Base-by-base conservation (phyloP, 345 rosid species). In the Erucastrum elatum region DNA sequence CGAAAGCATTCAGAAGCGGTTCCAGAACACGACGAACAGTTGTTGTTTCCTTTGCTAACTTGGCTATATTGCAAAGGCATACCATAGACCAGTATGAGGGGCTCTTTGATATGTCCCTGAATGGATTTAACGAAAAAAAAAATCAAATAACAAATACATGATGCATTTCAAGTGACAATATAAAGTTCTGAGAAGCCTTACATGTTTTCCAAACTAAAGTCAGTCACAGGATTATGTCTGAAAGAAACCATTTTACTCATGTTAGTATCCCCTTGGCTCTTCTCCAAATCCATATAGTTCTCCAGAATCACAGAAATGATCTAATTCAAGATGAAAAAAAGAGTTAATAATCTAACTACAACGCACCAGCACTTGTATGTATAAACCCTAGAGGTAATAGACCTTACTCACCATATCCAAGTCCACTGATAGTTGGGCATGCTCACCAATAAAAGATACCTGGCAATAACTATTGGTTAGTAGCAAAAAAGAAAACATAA, bases 401-500 rank as follows among this genome's bases (percentile, higher is more conserved):
- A 74, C 66, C 71, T 60, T 69, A 83, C 98, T 89, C 82, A 90
- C 98, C 80, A 84, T 84, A 85, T 89, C 94, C 37, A 94, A 86
- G 76, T 94, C 96, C 92, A 89, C 84, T 59, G 97, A 87, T 41
- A 94, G 87, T 84, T 89, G 96, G 31, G 98, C 89, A 62, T 89
- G 93, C 81, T 89, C 89, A 61, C 96, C 96, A 92, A 94, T 90
- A 85, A 94, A 90, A 77, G 83, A 79, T 72, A 94, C 96, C 98
- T 94, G 74, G 65, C 71, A 67, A 69, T 39, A 81, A 70, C 21
- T 64, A 82, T 41, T 29, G 53, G 21, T 80, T 66, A 78, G 76
- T 17, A 55, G 2, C 55, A 49, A 49, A 49, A 3, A 2, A 9
- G 12, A 29, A 0, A 21, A 21, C 21, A 21, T 21, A 21, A 21